A percentile compares a stretch with the other conserved stretches of the same genome.
phyloP scores from a whole-genome alignment of 495 filamentous ascomycete species.

The Lasiosphaeria ovina region DNA sequence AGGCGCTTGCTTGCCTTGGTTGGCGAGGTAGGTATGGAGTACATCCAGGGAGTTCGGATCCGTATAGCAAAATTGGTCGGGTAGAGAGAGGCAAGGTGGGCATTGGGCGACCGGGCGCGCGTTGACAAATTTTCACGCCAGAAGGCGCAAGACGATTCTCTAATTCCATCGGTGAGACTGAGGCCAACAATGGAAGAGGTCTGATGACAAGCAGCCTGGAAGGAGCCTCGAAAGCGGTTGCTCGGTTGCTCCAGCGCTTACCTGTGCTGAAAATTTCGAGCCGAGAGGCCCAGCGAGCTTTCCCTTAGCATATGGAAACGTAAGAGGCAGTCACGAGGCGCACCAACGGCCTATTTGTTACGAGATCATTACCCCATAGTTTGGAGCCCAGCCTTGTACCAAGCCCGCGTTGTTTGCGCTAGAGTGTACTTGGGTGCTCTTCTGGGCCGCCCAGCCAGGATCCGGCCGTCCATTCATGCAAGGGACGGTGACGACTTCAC shows the following conservation, averaged over 20 bases:
- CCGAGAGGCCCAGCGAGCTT: conserved; percentile 23
- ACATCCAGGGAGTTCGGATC: too few species aligned
- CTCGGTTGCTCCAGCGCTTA: conserved; percentile 14
- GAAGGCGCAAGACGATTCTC: background rate
- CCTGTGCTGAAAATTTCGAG: conserved; percentile 26
- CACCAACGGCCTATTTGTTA: conserved; percentile 25
- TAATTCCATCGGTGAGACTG: background rate
- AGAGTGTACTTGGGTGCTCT: conserved; percentile 11
- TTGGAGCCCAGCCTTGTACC: conserved; percentile 20
- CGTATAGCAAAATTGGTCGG: background rate
- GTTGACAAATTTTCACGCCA: background rate
- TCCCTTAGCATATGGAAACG: conserved; percentile 38
- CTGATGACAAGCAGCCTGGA: conserved; percentile 14
- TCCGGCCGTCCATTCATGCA: conserved; percentile 16
- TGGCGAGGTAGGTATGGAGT: too few species aligned
- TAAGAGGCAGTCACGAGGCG: conserved; percentile 33
- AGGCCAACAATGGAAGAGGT: background rate
- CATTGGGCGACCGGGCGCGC: background rate
- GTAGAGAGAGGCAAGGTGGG: background rate
- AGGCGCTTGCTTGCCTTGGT: too few species aligned
- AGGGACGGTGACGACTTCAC: conserved; percentile 27
- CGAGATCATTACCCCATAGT: conserved; percentile 34
- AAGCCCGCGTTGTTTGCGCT: conserved; percentile 2
- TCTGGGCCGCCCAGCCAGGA: background rate
- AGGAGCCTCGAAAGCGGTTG: background rate